Percentiles rank a stretch among this genome's conserved stretches.
These are phyloP conservation scores for Papiliotrema laurentii DNA, from an alignment of 1,284 basidiomycete genomes.

Conservation along the genomic window DNA sequence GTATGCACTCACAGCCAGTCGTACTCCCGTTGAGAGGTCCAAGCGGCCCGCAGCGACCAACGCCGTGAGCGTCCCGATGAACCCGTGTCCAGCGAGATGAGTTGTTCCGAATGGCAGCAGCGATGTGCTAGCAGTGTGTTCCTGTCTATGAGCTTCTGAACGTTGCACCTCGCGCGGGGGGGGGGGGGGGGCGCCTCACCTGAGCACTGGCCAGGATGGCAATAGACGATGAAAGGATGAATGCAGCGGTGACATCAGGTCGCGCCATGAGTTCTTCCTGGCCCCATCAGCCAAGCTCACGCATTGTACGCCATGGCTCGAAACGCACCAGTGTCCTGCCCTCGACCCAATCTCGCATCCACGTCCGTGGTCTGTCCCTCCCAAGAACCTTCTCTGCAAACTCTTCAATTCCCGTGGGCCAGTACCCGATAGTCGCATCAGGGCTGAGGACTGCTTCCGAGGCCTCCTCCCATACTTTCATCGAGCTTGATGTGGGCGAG, in stretches of 20 bases:
- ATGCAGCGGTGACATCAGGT: conserved; percentile 44
- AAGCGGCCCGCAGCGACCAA: conserved; percentile 43
- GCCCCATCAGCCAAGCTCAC: conserved; percentile 5
- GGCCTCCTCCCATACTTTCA: conserved; percentile 44
- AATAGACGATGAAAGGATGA: conserved; percentile 44
- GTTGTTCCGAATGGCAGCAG: conserved; percentile 37
- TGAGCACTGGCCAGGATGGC: conserved; percentile 45
- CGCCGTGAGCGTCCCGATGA: conserved; percentile 45
- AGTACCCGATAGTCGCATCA: conserved; percentile 42
- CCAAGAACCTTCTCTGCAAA: conserved; percentile 29
- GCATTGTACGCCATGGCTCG: background rate
- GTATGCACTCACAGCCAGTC: conserved; percentile 32
- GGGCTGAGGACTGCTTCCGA: conserved; percentile 41
- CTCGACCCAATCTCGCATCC: conserved; percentile 46
- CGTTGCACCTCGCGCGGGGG: background rate
- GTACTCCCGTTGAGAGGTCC: conserved; percentile 40
- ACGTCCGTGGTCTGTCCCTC: conserved; percentile 29
- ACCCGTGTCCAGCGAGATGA: conserved; percentile 46
- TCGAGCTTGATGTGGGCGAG: conserved; percentile 39
- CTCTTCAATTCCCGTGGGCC: conserved; percentile 37
- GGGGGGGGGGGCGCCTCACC: conserved; percentile 14
- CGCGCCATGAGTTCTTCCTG: conserved; percentile 46
- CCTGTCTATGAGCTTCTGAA: conserved; percentile 11
- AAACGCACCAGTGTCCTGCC: conserved; percentile 37
- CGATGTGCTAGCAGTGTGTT: conserved; percentile 24